Evolutionary conservation across 345 rosid genomes (phyloP).

Genomic region (Lepidium africanum): DNA sequence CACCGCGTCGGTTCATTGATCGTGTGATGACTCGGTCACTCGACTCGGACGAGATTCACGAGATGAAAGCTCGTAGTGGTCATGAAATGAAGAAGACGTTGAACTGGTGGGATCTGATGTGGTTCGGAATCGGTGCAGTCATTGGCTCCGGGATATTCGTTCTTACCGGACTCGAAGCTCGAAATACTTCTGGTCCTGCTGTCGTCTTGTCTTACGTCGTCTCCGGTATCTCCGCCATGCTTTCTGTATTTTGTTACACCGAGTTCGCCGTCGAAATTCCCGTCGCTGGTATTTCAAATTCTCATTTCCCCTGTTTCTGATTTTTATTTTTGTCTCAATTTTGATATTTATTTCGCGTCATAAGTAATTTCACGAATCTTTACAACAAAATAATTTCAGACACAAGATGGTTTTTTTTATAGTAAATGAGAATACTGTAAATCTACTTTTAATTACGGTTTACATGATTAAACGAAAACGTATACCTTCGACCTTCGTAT

Average conservation of each 20-base stretch:
- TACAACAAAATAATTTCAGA: no score
- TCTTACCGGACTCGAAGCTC: slow-evolving; percentile 69
- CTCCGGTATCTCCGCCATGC: slow-evolving; percentile 87
- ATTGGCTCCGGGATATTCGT: slow-evolving; percentile 90
- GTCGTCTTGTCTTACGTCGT: slow-evolving; percentile 75
- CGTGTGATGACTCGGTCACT: slow-evolving; percentile 55
- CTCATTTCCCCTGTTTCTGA: neutral
- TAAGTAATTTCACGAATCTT: no score
- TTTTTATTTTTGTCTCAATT: neutral
- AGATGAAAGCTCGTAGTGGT: slow-evolving; percentile 66
- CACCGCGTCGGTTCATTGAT: slow-evolving; percentile 52
- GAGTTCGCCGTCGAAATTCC: slow-evolving; percentile 98
- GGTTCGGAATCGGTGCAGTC: slow-evolving; percentile 94
- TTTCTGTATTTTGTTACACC: slow-evolving; percentile 91
- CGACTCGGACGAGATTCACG: slow-evolving; percentile 70
- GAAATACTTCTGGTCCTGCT: slow-evolving; percentile 58
- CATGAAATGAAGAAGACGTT: slow-evolving; percentile 85
- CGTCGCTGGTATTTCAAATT: slow-evolving; percentile 48
- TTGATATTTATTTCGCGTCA: no score
- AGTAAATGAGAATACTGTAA: no score
- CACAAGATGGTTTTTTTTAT: no score
- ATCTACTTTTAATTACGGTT: neutral
- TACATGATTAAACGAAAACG: neutral
- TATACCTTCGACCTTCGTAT: neutral
- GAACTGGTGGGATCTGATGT: slow-evolving; percentile 92